Base-by-base conservation (phyloP, 371 early-diverging fungal species). In the Mucor saturninus region DNA sequence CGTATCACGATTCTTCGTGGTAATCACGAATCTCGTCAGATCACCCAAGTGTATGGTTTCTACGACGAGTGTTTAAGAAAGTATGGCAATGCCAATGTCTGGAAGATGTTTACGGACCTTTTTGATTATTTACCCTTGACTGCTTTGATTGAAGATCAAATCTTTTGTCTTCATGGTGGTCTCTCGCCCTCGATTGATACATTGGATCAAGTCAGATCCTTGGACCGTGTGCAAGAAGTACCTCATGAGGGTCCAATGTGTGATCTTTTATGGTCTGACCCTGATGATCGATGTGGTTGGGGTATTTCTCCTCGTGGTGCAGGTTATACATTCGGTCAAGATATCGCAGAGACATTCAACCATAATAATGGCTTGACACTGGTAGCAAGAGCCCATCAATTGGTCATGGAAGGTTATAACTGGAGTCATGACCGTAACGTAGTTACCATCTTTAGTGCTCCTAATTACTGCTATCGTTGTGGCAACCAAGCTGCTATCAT, bases 391-490 rank as follows among this genome's bases (percentile, higher is more conserved):
- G 97, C 97, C 21, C 99, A 99, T 86, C 97, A 99, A 75, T 86
- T 99, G 59, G 98, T 96, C 15, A 80, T 80, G 81, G 81, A 80
- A 89, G 96, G 97, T 29, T 99, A 96, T 85, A 97, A 94, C 76
- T 98, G 97, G 97, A 89, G 93, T 72, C 98, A 98, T 73, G 98
- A 98, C 59, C 89, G 94, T 71, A 95, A 96, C 70, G 98, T 98
- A 8, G 99, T 99, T 4, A 99, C 99, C 40, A 97, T 99, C 61
- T 99, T 99, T 74, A 93, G 93, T 79, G 99, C 99, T 15, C 99
- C 99, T 26, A 99, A 97, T 80, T 99, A 99, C 79, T 99, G 99
- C 80, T 99, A 99, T 73, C 91, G 99, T 56, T 99, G 99, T 69
- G 99, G 99, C 29, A 99, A 99, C 75, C 94, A 98, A 37, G 99